Evolutionary conservation across 805 yeast species (phyloP), one percentile per base, ranked within the genome.

Genomic region (Metschnikowia similis): DNA sequence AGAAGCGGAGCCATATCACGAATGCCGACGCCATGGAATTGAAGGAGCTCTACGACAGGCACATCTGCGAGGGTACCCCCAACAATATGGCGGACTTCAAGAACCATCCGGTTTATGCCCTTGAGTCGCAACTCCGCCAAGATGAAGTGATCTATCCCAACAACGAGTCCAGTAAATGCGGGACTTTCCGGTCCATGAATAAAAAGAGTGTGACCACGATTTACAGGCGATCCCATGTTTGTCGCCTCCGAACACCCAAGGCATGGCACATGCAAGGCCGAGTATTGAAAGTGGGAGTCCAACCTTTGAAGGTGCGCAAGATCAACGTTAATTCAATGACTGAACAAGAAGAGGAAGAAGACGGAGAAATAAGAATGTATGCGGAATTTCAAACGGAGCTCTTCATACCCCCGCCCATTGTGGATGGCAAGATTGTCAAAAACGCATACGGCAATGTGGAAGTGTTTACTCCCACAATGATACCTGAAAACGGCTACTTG

Each of bases 191-290:
- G 17, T 65, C 80, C 11, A 36, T 38, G 41, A 56, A 35, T 47
- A 55, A 36, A 34, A 53, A 41, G 49, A 56, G 36, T 60, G 42
- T 76, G 7, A 67, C 84, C 1, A 82, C 84, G 3, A 89, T 92
- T 0, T 94, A 80, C 60, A 81, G 80, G 42, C 70, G 96, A 21
- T 65, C 76, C 0, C 82, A 84, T 57, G 89, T 94, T 1, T 74
- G 80, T 43, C 60, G 60, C 2, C 77, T 91, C 17, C 73, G 83
- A 50, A 82, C 95, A 0, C 87, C 96, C 0, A 83, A 82, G 57
- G 89, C 87, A 1, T 94, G 98, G 98, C 88, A 84, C 60, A 77
- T 86, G 67, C 70, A 77, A 40, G 99, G 99, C 0, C 69, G 97
- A 17, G 75, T 83, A 0, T 65, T 94, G 35, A 87, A 83, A 58